Conservation (phyloP, 257 asterid genomes). For the Nicotiana otophora region DNA sequence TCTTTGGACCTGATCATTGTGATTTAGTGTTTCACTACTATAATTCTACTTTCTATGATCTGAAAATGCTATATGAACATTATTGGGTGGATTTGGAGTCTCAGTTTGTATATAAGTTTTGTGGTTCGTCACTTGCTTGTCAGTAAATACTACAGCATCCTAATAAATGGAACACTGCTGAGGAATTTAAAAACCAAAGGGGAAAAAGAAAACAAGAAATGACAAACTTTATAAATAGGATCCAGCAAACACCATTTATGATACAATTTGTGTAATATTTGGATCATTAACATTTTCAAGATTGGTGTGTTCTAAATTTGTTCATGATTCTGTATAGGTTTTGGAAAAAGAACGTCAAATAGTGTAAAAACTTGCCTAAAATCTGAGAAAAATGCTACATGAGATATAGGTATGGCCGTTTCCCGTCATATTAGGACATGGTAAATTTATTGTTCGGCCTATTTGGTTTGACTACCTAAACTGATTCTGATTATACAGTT, state of each 20-base stretch:
- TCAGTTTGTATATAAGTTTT: neutral
- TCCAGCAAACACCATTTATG: neutral
- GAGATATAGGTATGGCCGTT: too few species aligned
- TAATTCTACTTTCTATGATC: neutral
- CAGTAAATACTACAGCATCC: neutral
- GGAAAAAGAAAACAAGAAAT: neutral
- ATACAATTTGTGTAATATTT: neutral
- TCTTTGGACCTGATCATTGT: neutral
- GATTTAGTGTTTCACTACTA: neutral
- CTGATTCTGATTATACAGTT: too few species aligned
- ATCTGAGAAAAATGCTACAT: too few species aligned
- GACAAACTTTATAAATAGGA: neutral
- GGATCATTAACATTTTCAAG: neutral
- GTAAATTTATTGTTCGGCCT: too few species aligned
- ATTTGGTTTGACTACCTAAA: too few species aligned
- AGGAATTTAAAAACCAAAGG: neutral
- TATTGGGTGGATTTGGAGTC: neutral
- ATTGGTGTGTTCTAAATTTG: neutral
- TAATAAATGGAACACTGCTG: neutral
- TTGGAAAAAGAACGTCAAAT: too few species aligned
- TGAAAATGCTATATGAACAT: neutral
- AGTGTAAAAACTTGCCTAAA: too few species aligned
- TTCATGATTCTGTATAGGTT: too few species aligned
- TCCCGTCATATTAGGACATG: too few species aligned
- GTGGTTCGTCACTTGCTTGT: neutral